A percentile compares a stretch with the other conserved stretches of the same genome.
Conservation (phyloP, 257 asterid species). For the Solanum peruvianum region DNA sequence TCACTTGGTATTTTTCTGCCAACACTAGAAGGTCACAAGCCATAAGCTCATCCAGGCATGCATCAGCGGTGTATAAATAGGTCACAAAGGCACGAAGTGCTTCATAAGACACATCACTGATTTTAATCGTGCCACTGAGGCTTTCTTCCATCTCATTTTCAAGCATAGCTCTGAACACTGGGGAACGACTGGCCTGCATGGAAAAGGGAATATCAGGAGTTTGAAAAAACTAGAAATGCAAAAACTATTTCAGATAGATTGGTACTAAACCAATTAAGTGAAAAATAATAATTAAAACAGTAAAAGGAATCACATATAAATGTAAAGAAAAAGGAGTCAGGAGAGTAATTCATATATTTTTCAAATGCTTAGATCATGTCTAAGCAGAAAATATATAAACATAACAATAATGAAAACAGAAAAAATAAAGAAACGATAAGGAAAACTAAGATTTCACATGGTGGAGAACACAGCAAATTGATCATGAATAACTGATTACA, state of each 20-base stretch:
- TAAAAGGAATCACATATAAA: not conserved
- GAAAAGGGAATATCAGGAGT: not conserved
- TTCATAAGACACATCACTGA: constrained; percentile 63
- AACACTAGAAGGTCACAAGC: constrained; percentile 70
- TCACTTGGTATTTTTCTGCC: constrained; percentile 82
- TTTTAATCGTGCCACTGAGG: constrained; percentile 72
- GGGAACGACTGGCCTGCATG: constrained; percentile 68
- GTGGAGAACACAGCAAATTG: not conserved
- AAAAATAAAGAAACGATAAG: not conserved
- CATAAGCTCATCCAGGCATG: constrained; percentile 61
- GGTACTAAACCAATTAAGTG: not conserved
- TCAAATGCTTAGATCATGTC: not conserved
- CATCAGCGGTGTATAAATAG: constrained; percentile 77
- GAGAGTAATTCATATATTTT: not conserved
- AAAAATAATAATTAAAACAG: not conserved
- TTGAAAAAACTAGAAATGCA: not conserved
- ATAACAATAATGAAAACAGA: not conserved
- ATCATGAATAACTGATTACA: not conserved
- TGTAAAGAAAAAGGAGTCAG: not conserved
- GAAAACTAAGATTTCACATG: not conserved
- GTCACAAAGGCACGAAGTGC: constrained; percentile 59
- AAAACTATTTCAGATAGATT: not conserved
- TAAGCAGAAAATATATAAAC: not conserved
- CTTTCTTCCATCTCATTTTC: constrained; percentile 83
- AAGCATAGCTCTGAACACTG: constrained; percentile 83